These are phyloP conservation scores for Magnusiomyces sp. DNA, from an alignment of 1,139 yeast species.

Conservation along the genomic window DNA sequence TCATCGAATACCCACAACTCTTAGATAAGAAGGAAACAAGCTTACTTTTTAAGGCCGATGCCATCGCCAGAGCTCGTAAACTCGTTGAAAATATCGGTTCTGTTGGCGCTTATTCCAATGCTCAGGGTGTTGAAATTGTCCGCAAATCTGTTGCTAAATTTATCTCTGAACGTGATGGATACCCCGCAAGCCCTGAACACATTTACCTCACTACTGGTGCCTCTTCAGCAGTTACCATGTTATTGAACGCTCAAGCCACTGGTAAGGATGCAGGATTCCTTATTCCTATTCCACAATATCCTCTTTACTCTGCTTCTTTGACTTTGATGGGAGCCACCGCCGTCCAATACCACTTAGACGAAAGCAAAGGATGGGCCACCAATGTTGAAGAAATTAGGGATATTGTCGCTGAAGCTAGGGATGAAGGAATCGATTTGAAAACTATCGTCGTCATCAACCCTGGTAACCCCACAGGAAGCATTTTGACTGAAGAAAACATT, in stretches of 20 bases:
- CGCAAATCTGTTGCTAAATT: conserved; percentile 75
- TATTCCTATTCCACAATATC: conserved; percentile 97
- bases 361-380: conserved; percentile 74
- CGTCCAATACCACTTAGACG: conserved; percentile 82
- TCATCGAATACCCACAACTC: conserved; percentile 76
- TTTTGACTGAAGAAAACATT: conserved; percentile 57
- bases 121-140: conserved; percentile 72
- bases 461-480: conserved; percentile 95
- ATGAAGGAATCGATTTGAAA: conserved; percentile 55
- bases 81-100: conserved; percentile 63
- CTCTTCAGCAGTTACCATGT: conserved; percentile 74
- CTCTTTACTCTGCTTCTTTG: conserved; percentile 86
- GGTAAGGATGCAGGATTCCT: conserved; percentile 71
- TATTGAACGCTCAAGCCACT: conserved; percentile 60
- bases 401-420: conserved; percentile 44
- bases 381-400: conserved; percentile 56
- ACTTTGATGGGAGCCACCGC: conserved; percentile 75
- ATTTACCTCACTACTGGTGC: conserved; percentile 90
- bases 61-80: conserved; percentile 55
- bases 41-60: conserved; percentile 56
- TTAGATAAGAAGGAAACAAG: conserved; percentile 34
- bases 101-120: conserved; percentile 88
- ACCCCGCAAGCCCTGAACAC: conserved; percentile 56
- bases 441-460: conserved; percentile 92
- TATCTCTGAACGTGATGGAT: conserved; percentile 62